Conservation (phyloP, 169 alveolate species). For the Eimeria maxima region DNA sequence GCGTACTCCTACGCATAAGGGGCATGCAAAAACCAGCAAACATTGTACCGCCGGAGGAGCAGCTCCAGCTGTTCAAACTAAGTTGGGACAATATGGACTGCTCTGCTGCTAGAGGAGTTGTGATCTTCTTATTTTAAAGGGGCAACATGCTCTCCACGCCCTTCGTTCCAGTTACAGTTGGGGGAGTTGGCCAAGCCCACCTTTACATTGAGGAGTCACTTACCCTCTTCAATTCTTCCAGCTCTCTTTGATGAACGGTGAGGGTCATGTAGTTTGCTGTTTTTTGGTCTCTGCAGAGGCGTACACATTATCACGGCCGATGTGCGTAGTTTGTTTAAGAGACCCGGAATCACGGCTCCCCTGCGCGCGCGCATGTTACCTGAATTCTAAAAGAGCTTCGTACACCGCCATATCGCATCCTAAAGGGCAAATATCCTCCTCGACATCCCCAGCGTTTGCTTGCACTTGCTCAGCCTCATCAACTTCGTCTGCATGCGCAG, state of each 20-base stretch:
- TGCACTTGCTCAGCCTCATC: constrained; percentile 70
- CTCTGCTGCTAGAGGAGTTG: no score
- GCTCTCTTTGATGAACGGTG: constrained; percentile 29
- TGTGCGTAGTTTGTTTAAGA: neutral
- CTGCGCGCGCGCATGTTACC: neutral
- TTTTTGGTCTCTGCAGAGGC: constrained; percentile 42
- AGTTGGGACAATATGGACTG: neutral
- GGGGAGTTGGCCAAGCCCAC: neutral
- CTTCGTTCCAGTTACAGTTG: neutral
- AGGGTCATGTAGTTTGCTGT: constrained; percentile 20
- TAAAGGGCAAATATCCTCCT: constrained; percentile 59
- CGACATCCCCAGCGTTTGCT: constrained; percentile 36
- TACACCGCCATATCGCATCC: constrained; percentile 67
- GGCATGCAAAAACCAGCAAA: neutral
- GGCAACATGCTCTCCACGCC: neutral
- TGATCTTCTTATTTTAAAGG: neutral
- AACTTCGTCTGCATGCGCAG: constrained; percentile 34
- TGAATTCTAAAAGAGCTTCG: constrained; percentile 68
- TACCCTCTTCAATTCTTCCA: constrained; percentile 64
- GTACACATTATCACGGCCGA: neutral
- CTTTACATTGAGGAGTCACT: neutral
- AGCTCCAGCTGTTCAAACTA: neutral
- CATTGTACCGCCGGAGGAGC: neutral
- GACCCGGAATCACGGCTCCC: neutral
- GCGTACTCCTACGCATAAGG: constrained; percentile 5